Conservation (phyloP, 2,329 filamentous ascomycete species). For the Xylariaceae sp. region DNA sequence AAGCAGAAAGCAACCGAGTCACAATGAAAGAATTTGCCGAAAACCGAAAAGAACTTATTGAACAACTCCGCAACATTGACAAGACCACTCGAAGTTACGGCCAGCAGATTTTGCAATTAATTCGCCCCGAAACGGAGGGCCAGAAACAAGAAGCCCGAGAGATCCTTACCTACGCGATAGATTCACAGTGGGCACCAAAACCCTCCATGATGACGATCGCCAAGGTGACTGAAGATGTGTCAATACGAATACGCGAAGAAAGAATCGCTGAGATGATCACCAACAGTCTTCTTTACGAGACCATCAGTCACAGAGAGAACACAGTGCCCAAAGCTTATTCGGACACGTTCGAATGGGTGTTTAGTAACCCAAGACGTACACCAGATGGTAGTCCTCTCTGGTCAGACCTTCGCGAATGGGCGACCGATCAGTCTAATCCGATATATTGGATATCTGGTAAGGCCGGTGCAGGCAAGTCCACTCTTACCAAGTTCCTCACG, state of each 20-base stretch:
- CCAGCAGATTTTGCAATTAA: background rate
- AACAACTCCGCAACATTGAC: background rate
- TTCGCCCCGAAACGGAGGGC: background rate
- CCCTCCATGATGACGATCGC: background rate
- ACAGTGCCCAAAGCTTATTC: background rate
- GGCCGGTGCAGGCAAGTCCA: background rate
- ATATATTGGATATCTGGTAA: constrained; percentile 5
- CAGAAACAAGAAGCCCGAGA: background rate
- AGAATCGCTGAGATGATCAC: background rate
- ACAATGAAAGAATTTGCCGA: background rate
- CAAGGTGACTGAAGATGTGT: background rate
- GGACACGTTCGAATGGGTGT: constrained; percentile 3
- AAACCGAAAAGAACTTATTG: background rate
- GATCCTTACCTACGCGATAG: background rate
- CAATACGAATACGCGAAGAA: background rate
- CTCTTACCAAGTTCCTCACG: background rate
- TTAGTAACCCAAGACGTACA: background rate
- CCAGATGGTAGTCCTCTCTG: constrained; percentile 3
- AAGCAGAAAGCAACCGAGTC: constrained; percentile 1
- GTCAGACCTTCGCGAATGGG: constrained; percentile 6
- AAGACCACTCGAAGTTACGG: background rate
- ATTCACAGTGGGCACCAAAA: background rate
- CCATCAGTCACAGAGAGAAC: constrained; percentile 1
- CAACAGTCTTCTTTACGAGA: background rate
- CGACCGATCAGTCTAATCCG: background rate